Conservation (phyloP, 371 early-diverging fungal species). For the Nematocida minor region DNA sequence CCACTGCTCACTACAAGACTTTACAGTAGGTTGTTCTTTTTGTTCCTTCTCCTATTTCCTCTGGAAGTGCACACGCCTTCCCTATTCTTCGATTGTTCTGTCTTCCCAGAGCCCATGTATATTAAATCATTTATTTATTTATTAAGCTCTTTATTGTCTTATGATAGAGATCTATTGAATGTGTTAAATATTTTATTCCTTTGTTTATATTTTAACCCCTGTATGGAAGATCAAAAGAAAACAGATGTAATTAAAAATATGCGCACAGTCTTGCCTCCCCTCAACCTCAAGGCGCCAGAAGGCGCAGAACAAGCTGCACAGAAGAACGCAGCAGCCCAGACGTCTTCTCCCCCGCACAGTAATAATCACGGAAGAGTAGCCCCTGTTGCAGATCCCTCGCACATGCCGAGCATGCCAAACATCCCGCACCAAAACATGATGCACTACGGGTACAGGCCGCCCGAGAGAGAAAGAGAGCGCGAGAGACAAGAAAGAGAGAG, state of each 20-base stretch:
- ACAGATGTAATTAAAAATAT: slow-evolving; percentile 56
- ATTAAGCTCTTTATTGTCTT: background rate
- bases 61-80: too few species aligned
- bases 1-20: too few species aligned
- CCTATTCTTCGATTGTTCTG: too few species aligned
- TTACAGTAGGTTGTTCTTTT: too few species aligned
- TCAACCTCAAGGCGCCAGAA: slow-evolving; percentile 21
- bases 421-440: background rate
- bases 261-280: slow-evolving; percentile 43
- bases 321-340: background rate
- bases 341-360: background rate
- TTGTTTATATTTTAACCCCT: slow-evolving; percentile 57
- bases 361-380: background rate
- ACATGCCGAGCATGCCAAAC: background rate
- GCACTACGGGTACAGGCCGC: background rate
- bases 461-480: background rate
- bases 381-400: background rate
- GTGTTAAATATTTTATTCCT: slow-evolving; percentile 44
- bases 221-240: slow-evolving; percentile 58
- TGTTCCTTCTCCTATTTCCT: too few species aligned
- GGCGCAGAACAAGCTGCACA: background rate
- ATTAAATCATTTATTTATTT: background rate
- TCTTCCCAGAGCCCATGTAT: too few species aligned
- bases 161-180: slow-evolving; percentile 14
- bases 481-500: background rate